Evolutionary conservation across 805 yeast species (phyloP).

Genomic region (Blastobotrys robertii): DNA sequence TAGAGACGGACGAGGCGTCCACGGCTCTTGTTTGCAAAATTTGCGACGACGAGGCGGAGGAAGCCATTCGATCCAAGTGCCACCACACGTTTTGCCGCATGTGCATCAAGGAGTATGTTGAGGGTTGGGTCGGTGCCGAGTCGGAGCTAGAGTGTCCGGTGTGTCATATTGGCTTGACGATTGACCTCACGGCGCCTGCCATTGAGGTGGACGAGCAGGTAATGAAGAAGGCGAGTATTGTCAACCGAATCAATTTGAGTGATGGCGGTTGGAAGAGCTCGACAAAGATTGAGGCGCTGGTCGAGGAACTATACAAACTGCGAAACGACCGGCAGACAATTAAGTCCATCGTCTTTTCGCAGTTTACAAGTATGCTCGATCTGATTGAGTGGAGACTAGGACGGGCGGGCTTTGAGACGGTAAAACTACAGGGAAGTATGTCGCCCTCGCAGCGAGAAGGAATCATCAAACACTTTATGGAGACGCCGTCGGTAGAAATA

Average conservation of each 20-base stretch:
- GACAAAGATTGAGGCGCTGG: constrained; percentile 91
- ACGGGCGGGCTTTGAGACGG: constrained; percentile 92
- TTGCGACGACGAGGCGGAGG: constrained; percentile 98
- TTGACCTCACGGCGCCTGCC: constrained; percentile 82
- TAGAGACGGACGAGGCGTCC: constrained; percentile 29
- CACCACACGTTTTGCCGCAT: constrained; percentile 89
- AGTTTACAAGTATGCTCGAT: constrained; percentile 94
- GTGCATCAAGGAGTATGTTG: constrained; percentile 85
- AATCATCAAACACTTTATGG: constrained; percentile 86
- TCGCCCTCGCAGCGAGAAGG: constrained; percentile 91
- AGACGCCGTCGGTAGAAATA: constrained; percentile 83
- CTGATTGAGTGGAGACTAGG: constrained; percentile 91
- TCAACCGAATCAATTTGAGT: constrained; percentile 71
- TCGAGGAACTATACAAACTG: constrained; percentile 81
- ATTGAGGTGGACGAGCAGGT: constrained; percentile 47
- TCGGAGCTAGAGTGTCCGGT: constrained; percentile 79
- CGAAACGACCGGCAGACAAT: constrained; percentile 83
- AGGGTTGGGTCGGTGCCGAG: constrained; percentile 52
- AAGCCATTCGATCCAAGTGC: constrained; percentile 89
- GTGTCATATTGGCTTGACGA: constrained; percentile 86
- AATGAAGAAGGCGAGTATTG: constrained; percentile 55
- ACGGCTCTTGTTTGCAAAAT: constrained; percentile 73
- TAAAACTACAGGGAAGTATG: constrained; percentile 93
- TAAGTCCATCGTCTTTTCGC: constrained; percentile 94
- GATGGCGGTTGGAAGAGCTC: constrained; percentile 83